Percentiles rank a stretch among this genome's conserved stretches.
Evolutionary conservation across 768 basidiomycete genomes (phyloP).

Genomic region (Leccinum sublutescens): DNA sequence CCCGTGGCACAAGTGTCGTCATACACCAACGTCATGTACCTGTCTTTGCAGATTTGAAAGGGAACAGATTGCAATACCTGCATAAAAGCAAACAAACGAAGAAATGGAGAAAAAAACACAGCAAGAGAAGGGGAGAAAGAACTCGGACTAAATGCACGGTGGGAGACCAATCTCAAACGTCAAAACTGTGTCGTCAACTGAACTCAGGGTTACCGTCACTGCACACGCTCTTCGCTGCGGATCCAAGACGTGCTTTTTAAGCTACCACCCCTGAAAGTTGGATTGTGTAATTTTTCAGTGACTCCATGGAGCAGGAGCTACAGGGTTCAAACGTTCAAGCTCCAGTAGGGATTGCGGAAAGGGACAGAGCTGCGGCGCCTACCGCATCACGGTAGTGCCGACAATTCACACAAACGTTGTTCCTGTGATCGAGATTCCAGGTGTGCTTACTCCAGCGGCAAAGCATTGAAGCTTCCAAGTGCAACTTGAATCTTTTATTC

Average conservation of each 20-base stretch:
- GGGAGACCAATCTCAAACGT: constrained; percentile 65
- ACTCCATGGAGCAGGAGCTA: constrained; percentile 47
- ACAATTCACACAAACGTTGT: not conserved
- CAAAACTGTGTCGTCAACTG: constrained; percentile 55
- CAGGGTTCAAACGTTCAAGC: constrained; percentile 48
- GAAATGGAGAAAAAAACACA: constrained; percentile 39
- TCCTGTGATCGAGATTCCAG: not conserved
- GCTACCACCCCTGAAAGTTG: constrained; percentile 79
- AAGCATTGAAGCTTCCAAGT: constrained; percentile 78
- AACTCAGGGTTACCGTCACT: constrained; percentile 48
- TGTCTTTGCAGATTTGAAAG: not conserved
- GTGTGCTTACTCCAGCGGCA: not conserved
- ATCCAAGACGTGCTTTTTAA: constrained; percentile 61
- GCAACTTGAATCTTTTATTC: constrained; percentile 45
- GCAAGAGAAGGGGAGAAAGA: constrained; percentile 45
- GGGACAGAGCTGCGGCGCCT: not conserved
- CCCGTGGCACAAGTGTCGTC: not conserved
- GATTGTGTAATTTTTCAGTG: constrained; percentile 76
- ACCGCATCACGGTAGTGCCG: not conserved
- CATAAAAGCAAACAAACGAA: constrained; percentile 47
- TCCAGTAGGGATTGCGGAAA: constrained; percentile 40
- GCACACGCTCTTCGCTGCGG: not conserved
- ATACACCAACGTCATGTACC: not conserved
- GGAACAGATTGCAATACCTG: not conserved
- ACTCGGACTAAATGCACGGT: constrained; percentile 54